A percentile compares a stretch with the other conserved stretches of the same genome.
Evolutionary conservation across 2,329 filamentous ascomycete genomes (phyloP).

Genomic region (Madurella fahalii): DNA sequence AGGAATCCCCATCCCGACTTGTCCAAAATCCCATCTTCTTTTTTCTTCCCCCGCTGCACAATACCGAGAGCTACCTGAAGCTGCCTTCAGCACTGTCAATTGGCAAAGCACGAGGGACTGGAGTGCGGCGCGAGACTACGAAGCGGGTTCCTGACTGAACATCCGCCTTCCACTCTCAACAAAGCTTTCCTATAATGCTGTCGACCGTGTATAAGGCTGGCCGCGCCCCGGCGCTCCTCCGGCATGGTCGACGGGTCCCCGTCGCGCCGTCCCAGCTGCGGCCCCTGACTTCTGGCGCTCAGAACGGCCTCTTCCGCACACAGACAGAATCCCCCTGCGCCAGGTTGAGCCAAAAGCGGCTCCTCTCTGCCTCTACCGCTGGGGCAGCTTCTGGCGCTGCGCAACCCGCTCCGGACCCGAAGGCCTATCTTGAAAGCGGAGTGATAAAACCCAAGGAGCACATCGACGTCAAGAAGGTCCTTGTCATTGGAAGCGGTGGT

Average conservation of each 20-base stretch:
- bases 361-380: constrained; percentile 42
- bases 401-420: constrained; percentile 72
- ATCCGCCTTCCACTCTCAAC: constrained; percentile 5
- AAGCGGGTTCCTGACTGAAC: constrained; percentile 10
- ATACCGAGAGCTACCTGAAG: constrained; percentile 12
- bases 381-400: constrained; percentile 42
- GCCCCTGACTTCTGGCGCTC: constrained; percentile 34
- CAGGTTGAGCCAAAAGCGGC: constrained; percentile 41
- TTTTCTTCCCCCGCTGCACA: constrained; percentile 6
- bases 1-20: constrained; percentile 13
- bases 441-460: constrained; percentile 74
- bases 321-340: constrained; percentile 33
- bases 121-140: constrained; percentile 13
- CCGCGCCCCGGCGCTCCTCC: constrained; percentile 55
- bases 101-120: constrained; percentile 21
- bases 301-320: constrained; percentile 32
- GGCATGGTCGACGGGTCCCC: constrained; percentile 50
- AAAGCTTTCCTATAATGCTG: constrained; percentile 25
- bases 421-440: constrained; percentile 86
- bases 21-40: constrained; percentile 17
- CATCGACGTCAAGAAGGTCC: constrained; percentile 91
- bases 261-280: constrained; percentile 43
- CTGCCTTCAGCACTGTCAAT: constrained; percentile 20
- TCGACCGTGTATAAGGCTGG: constrained; percentile 44
- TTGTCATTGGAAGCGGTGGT: constrained; percentile 93